Percentiles rank a stretch among this genome's conserved stretches.
phyloP scores from a whole-genome alignment of 495 filamentous ascomycete species.

The Neurospora sp. region DNA sequence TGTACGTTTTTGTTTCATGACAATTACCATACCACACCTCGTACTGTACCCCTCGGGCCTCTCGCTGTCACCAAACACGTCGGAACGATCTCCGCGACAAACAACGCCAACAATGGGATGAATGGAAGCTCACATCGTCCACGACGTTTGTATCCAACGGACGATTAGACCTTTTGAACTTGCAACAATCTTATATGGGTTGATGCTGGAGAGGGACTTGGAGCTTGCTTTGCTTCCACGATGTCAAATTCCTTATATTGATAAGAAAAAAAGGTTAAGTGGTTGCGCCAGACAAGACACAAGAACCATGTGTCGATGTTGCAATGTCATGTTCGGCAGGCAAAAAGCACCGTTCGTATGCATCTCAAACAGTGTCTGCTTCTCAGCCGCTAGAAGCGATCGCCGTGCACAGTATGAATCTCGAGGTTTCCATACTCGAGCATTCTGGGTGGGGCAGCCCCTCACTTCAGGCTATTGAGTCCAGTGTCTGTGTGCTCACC shows the following conservation, averaged over 20 bases:
- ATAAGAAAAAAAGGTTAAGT: not conserved
- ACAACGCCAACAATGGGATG: not conserved
- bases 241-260: not conserved
- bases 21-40: not conserved
- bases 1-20: not conserved
- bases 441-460: not conserved
- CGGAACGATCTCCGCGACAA: not conserved
- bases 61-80: not conserved
- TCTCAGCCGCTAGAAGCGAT: not conserved
- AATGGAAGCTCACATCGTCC: not conserved
- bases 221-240: not conserved
- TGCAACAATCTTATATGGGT: not conserved
- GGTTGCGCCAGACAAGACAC: not conserved
- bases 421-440: not conserved
- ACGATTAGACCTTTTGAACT: not conserved
- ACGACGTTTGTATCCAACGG: not conserved
- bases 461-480: not conserved
- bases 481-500: not conserved
- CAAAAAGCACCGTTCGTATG: not conserved
- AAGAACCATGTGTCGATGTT: not conserved
- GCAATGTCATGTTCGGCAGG: not conserved
- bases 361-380: not conserved
- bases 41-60: not conserved
- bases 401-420: not conserved
- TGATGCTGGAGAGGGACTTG: not conserved